Evolutionary conservation across 306 rosid species (phyloP).

Genomic region (Gleditsia sinensis): DNA sequence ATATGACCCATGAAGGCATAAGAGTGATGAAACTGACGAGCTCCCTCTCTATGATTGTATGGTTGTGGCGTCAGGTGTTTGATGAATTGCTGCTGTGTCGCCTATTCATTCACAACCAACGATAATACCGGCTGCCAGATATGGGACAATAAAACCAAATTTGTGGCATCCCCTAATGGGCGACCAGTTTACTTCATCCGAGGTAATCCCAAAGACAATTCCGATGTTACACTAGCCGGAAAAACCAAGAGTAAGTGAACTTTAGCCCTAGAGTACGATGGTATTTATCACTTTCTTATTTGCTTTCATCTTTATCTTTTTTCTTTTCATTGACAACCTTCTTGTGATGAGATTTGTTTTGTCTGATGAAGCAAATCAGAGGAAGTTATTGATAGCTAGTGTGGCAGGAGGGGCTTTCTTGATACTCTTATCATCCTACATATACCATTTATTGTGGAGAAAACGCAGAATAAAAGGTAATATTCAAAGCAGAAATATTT

Average conservation of each 20-base stretch:
- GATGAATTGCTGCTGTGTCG: neutral
- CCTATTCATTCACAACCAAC: neutral
- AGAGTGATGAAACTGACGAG: neutral
- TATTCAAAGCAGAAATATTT: neutral
- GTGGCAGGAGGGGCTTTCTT: neutral
- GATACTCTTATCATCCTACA: neutral
- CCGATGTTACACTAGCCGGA: too few species aligned
- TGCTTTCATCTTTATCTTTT: too few species aligned
- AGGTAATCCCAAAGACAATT: too few species aligned
- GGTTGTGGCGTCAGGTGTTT: neutral
- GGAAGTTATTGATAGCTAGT: neutral
- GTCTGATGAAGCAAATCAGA: neutral
- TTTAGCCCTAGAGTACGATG: too few species aligned
- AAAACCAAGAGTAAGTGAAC: neutral
- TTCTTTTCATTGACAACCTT: neutral
- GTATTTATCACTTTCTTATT: too few species aligned
- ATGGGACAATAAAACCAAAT: neutral
- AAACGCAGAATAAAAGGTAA: neutral
- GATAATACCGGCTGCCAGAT: conserved; percentile 14
- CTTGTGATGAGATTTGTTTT: neutral
- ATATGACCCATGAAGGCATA: neutral
- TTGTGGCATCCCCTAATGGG: neutral
- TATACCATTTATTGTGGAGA: neutral
- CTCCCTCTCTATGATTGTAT: neutral
- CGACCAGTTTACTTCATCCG: neutral